phyloP scores from a whole-genome alignment of 2,329 filamentous ascomycete genomes.

The Aspergillus luchuensis region DNA sequence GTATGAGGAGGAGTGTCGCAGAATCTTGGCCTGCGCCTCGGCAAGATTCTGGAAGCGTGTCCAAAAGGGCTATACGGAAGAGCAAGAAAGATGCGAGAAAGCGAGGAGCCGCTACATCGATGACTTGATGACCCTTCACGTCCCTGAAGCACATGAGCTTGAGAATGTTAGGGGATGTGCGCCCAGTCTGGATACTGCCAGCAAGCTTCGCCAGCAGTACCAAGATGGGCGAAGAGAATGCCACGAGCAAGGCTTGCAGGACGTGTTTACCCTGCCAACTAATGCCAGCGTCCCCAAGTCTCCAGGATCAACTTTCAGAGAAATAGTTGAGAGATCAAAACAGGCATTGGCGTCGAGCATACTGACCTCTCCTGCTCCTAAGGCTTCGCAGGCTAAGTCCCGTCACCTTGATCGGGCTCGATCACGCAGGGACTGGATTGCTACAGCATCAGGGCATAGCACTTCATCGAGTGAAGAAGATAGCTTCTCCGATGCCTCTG shows the following conservation, averaged over 20 bases:
- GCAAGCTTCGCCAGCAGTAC: constrained; percentile 22
- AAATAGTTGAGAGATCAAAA: constrained; percentile 14
- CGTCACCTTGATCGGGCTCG: background rate
- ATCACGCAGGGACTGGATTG: background rate
- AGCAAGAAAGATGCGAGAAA: constrained; percentile 15
- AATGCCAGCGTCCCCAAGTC: background rate
- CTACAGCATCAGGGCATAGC: constrained; percentile 14
- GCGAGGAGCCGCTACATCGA: constrained; percentile 23
- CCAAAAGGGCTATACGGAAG: constrained; percentile 20
- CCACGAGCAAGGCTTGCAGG: constrained; percentile 19
- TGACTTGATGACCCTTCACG: constrained; percentile 27
- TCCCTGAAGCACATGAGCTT: constrained; percentile 21
- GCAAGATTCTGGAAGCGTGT: constrained; percentile 32
- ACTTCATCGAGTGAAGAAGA: constrained; percentile 6
- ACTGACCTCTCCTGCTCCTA: background rate
- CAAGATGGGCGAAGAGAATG: constrained; percentile 14
- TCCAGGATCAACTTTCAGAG: constrained; percentile 10
- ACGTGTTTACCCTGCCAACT: constrained; percentile 22
- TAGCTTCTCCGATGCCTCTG: constrained; percentile 10
- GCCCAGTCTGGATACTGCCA: constrained; percentile 25
- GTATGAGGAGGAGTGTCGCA: constrained; percentile 29
- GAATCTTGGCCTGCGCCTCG: constrained; percentile 30
- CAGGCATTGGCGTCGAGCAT: background rate
- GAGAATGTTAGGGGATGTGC: constrained; percentile 17
- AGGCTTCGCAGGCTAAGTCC: constrained; percentile 7